Evolutionary conservation across 2,329 filamentous ascomycete genomes (phyloP).

Genomic region (Zalaria sp.): DNA sequence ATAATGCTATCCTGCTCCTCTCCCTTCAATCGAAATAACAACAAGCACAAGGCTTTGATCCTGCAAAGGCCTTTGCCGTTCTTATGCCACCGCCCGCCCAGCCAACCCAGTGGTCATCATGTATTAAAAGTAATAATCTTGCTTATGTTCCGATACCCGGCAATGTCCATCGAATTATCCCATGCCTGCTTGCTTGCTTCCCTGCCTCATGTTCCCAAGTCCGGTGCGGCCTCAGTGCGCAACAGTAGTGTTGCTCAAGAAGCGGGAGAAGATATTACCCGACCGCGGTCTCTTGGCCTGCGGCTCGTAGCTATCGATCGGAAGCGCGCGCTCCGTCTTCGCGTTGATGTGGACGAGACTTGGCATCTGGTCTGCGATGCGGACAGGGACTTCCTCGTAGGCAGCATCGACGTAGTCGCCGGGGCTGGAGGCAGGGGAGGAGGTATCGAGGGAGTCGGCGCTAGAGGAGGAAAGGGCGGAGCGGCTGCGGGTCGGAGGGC

Average conservation of each 20-base stretch:
- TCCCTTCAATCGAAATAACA: neutral
- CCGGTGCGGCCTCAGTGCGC: conserved; percentile 3
- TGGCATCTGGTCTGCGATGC: conserved; percentile 23
- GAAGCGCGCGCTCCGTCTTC: conserved; percentile 8
- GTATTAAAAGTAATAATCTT: neutral
- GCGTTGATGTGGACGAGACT: conserved; percentile 27
- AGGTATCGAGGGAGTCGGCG: conserved; percentile 17
- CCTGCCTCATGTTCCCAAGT: neutral
- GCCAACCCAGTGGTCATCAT: neutral
- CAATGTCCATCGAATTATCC: neutral
- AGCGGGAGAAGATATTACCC: conserved; percentile 22
- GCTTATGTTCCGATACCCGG: neutral
- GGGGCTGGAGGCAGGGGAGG: conserved; percentile 18
- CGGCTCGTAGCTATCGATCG: conserved; percentile 15
- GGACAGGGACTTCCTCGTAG: conserved; percentile 14
- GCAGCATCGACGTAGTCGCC: conserved; percentile 6
- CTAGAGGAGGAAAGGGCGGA: conserved; percentile 21
- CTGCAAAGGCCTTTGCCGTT: conserved; percentile 3
- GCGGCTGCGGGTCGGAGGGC: conserved; percentile 28
- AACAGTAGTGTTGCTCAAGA: conserved; percentile 17
- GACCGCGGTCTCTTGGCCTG: conserved; percentile 21
- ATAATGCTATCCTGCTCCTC: conserved; percentile 3
- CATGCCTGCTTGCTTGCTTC: neutral
- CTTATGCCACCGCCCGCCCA: neutral
- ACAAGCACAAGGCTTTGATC: conserved; percentile 3